These are phyloP conservation scores for Exophiala oligosperma DNA, from an alignment of 2,329 filamentous ascomycete species.

Conservation along the genomic window DNA sequence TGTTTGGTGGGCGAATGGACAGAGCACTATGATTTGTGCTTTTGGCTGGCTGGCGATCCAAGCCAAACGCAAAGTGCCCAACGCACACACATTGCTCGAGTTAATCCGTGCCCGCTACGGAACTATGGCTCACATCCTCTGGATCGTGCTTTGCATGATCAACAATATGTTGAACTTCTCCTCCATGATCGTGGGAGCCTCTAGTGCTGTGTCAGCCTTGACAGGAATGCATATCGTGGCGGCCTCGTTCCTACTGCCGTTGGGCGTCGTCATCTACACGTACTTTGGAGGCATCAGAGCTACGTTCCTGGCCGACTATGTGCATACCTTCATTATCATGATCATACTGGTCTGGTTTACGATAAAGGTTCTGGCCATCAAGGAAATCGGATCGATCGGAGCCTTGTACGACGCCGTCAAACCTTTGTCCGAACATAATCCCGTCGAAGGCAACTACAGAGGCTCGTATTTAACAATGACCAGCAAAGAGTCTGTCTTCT, in stretches of 20 bases:
- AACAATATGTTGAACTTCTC: slow-evolving; percentile 47
- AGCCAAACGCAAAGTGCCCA: slow-evolving; percentile 52
- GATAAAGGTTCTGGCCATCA: slow-evolving; percentile 44
- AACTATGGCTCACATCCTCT: slow-evolving; percentile 41
- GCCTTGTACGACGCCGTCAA: slow-evolving; percentile 50
- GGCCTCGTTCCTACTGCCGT: slow-evolving; percentile 76
- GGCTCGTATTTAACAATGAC: slow-evolving; percentile 52
- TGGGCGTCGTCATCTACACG: slow-evolving; percentile 66
- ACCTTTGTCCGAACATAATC: slow-evolving; percentile 41
- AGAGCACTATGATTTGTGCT: slow-evolving; percentile 79
- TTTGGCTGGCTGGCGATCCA: slow-evolving; percentile 69
- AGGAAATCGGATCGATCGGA: slow-evolving; percentile 43
- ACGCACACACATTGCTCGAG: slow-evolving; percentile 52
- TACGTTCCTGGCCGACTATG: slow-evolving; percentile 50
- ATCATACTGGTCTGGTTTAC: slow-evolving; percentile 53
- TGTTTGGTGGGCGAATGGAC: slow-evolving; percentile 66
- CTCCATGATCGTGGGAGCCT: slow-evolving; percentile 62
- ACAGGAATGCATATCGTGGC: slow-evolving; percentile 75
- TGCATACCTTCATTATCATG: slow-evolving; percentile 50
- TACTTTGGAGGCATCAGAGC: slow-evolving; percentile 51
- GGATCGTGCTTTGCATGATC: slow-evolving; percentile 39
- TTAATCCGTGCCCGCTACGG: slow-evolving; percentile 52
- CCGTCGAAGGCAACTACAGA: slow-evolving; percentile 47
- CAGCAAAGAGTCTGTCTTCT: slow-evolving; percentile 32
- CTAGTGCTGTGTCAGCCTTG: slow-evolving; percentile 70